A percentile compares a stretch with the other conserved stretches of the same genome.
Evolutionary conservation across 2,329 filamentous ascomycete genomes (phyloP).

Genomic region (Cladobotryum protrusum): DNA sequence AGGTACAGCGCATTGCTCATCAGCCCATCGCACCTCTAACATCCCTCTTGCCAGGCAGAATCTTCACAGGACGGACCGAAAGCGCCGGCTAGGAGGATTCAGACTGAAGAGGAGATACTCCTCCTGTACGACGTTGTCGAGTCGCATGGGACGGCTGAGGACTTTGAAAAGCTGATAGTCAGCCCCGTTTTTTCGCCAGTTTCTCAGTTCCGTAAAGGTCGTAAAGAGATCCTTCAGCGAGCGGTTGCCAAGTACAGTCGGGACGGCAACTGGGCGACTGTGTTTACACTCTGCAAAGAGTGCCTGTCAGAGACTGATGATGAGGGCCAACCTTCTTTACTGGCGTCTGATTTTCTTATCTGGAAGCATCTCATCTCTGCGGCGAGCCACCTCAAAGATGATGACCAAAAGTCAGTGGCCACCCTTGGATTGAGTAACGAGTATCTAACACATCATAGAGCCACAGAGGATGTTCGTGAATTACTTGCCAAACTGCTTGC

Average conservation of each 20-base stretch:
- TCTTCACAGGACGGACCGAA: slow-evolving; percentile 16
- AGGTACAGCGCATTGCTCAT: slow-evolving; percentile 23
- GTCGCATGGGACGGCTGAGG: slow-evolving; percentile 35
- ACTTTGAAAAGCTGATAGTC: slow-evolving; percentile 33
- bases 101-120: slow-evolving; percentile 44
- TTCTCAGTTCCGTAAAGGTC: slow-evolving; percentile 38
- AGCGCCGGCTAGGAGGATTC: slow-evolving; percentile 27
- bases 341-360: slow-evolving; percentile 40
- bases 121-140: slow-evolving; percentile 44
- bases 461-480: slow-evolving; percentile 20
- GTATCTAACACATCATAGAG: slow-evolving; percentile 16
- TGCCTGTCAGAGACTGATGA: slow-evolving; percentile 36
- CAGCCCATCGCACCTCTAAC: not conserved
- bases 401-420: slow-evolving; percentile 28
- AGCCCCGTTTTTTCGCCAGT: slow-evolving; percentile 37
- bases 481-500: slow-evolving; percentile 27
- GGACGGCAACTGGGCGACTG: slow-evolving; percentile 34
- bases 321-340: slow-evolving; percentile 30
- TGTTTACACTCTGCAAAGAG: slow-evolving; percentile 39
- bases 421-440: not conserved
- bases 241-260: slow-evolving; percentile 31
- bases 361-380: slow-evolving; percentile 36
- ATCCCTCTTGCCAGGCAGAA: slow-evolving; percentile 14
- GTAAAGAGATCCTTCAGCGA: slow-evolving; percentile 43
- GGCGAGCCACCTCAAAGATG: slow-evolving; percentile 27